Conservation (phyloP, 1,139 yeast genomes). For the Sugiyamaella neomexicana region DNA sequence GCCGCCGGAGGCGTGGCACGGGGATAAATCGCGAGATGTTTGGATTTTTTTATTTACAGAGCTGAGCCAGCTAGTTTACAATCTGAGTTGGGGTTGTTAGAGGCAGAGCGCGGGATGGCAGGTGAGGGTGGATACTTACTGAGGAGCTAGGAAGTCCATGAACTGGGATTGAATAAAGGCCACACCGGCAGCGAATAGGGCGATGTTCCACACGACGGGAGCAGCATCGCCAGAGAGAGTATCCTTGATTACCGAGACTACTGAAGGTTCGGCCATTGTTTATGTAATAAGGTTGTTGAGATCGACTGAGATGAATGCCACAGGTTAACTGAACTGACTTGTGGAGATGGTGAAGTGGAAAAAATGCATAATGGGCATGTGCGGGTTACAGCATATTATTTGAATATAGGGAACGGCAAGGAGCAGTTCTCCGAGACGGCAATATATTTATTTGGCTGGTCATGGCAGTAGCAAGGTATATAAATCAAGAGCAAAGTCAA, state of each 20-base stretch:
- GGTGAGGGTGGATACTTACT: slow-evolving; percentile 32
- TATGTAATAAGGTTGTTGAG: neutral
- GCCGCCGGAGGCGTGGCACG: neutral
- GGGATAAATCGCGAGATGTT: neutral
- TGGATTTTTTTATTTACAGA: slow-evolving; percentile 1
- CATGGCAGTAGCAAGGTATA: neutral
- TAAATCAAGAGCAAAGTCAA: neutral
- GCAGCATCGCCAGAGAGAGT: slow-evolving; percentile 29
- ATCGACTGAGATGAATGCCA: too few species aligned
- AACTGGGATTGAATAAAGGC: slow-evolving; percentile 43
- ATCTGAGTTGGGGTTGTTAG: neutral
- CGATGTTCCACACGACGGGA: slow-evolving; percentile 36
- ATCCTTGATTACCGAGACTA: slow-evolving; percentile 23
- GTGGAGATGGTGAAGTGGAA: slow-evolving; percentile 2
- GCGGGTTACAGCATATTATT: neutral
- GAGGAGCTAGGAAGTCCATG: slow-evolving; percentile 45
- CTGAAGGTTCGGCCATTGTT: slow-evolving; percentile 28
- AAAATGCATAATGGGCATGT: neutral
- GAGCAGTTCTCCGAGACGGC: too few species aligned
- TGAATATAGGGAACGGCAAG: too few species aligned
- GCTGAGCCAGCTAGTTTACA: neutral
- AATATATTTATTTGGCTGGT: too few species aligned
- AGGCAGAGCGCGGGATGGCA: neutral
- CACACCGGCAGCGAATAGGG: slow-evolving; percentile 42
- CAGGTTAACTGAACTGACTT: neutral